A percentile compares a stretch with the other conserved stretches of the same genome.
phyloP scores from a whole-genome alignment of 2,329 filamentous ascomycete species.

The Colletotrichum lindemuthianum region DNA sequence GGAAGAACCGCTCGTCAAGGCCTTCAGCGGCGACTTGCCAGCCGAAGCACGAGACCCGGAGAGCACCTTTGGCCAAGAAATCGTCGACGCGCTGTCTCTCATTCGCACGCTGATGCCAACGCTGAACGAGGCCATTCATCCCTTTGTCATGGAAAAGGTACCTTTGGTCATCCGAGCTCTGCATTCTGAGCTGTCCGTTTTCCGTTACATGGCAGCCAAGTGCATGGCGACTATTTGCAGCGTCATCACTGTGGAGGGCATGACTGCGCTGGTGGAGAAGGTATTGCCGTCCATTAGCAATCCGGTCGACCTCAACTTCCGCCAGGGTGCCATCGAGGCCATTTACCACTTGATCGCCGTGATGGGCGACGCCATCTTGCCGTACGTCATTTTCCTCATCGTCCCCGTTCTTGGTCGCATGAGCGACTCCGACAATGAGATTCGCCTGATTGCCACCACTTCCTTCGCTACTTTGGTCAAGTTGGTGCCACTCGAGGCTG shows the following conservation, averaged over 20 bases:
- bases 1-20: conserved; percentile 79
- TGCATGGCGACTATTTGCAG: conserved; percentile 98
- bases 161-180: conserved; percentile 88
- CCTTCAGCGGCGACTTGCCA: conserved; percentile 79
- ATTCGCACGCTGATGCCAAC: conserved; percentile 94
- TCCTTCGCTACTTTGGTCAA: conserved; percentile 98
- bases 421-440: conserved; percentile 98
- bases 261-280: conserved; percentile 94
- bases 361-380: conserved; percentile 95
- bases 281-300: conserved; percentile 94
- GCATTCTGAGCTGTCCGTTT: conserved; percentile 87
- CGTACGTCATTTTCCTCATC: conserved; percentile 98
- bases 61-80: conserved; percentile 84
- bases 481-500: conserved; percentile 93
- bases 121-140: conserved; percentile 77
- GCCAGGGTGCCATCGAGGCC: conserved; percentile 93
- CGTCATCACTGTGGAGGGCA: conserved; percentile 92
- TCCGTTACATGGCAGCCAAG: conserved; percentile 96
- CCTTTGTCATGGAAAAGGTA: conserved; percentile 84
- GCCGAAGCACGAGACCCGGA: conserved; percentile 78
- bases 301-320: conserved; percentile 84
- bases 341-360: conserved; percentile 98
- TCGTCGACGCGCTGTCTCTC: conserved; percentile 93
- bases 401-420: conserved; percentile 96
- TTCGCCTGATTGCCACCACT: conserved; percentile 92